Evolutionary conservation across 2,329 filamentous ascomycete species (phyloP), one percentile per base, ranked within the genome.

Genomic region (Talaromyces rugulosus): DNA sequence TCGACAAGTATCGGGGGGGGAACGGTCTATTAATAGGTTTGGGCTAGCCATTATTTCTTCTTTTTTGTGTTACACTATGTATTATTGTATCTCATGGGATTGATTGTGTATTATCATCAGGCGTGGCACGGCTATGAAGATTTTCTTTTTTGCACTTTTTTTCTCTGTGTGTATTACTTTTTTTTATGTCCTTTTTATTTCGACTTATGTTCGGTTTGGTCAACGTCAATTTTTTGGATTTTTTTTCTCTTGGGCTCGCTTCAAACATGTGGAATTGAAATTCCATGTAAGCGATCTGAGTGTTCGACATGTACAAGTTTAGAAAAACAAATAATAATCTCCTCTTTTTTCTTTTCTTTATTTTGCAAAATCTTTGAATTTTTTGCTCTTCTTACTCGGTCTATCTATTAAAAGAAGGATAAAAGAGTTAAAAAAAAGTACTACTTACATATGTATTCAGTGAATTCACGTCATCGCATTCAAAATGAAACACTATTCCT

Each of bases 261-360:
- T 16, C 14, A 40, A 40, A 40, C 36, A 40, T n/a, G 34, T 40
- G 36, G 36, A 40, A 7, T 40, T n/a, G 16, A 40, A 40, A 6
- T 40, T n/a, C 36, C 36, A 40, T 16, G 23, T 23, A n/a, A 2
- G 36, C 36, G 36, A 14, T 40, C 36, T 40, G 36, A n/a, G 6
- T 40, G 44, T 47, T 47, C 9, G 9, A 8, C 44, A 47, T 47
- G 44, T 47, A 47, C 18, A 51, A 40, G 47, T 61, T 51, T 58
- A 58, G 58, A 61, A 34, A 58, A 51, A 47, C 23, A 50, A 36
- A 53, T 33, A 53, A 30, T 62, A 59, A 62, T 62, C 61, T 62
- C 57, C 57, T 56, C 61, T 62, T 62, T 42, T 42, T 28, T 40
- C 8, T 42, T 12, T 42, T 18, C 11, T 33, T 33, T 9, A 3